Evolutionary conservation across 257 asterid species (phyloP).

Genomic region (Avicennia marina): DNA sequence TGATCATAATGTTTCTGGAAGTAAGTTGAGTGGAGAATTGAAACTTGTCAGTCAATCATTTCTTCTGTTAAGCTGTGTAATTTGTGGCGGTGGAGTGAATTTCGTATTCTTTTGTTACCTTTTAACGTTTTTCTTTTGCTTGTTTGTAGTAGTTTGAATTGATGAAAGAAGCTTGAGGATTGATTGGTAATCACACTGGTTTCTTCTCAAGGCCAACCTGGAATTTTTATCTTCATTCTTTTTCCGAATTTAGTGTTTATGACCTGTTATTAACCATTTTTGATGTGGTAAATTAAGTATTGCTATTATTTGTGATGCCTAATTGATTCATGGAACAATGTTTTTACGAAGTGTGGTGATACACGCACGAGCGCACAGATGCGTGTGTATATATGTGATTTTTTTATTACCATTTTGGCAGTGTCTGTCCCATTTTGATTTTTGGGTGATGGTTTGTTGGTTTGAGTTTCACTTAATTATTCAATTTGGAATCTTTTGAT

Average conservation of each 20-base stretch:
- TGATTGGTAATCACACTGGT: constrained; percentile 4
- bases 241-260: neutral
- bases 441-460: neutral
- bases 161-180: constrained; percentile 1
- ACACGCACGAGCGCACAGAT: no score
- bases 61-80: neutral
- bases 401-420: no score
- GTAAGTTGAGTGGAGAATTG: constrained; percentile 8
- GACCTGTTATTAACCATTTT: neutral
- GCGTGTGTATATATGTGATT: no score
- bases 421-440: no score
- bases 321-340: neutral
- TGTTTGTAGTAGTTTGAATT: constrained; percentile 14
- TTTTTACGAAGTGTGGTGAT: no score
- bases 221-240: neutral
- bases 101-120: neutral
- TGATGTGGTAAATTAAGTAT: neutral
- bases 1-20: neutral
- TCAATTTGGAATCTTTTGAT: neutral
- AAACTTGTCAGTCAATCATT: neutral
- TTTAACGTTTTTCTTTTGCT: neutral
- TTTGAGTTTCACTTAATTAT: neutral
- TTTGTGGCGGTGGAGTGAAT: neutral
- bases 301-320: neutral
- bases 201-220: constrained; percentile 7